Base-by-base conservation (phyloP, 495 filamentous ascomycete species). In the Pseudotulostoma volvatum region DNA sequence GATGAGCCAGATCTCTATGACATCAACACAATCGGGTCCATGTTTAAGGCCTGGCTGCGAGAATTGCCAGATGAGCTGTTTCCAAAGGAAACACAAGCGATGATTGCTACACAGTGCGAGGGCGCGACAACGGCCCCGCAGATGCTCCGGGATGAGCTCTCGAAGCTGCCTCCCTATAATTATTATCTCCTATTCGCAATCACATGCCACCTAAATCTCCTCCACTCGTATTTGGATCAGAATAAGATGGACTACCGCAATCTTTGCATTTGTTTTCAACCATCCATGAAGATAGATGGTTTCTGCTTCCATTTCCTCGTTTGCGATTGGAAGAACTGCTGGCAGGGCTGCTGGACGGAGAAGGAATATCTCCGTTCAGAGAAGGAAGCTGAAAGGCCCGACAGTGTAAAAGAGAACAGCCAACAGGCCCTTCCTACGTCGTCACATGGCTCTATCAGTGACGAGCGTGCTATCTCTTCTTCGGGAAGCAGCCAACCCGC, bases 241-340 rank as follows among this genome's bases (percentile, higher is more conserved):
- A 94, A 92, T 66, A 88, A 87, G 64, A 94, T 94, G 86, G 79
- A 86, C 54, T 93, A 84, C 54, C 71, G 75, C 47, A 93, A 93
- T 44, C 72, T 94, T 1, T 87, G 81, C 60, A 86, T 93, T 44
- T 94, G 86, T 64, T 92, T 93, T 60, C 83, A 90, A 63, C 86
- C 86, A 3, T 90, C 81, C 57, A 79, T 94, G 70, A 86, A 83
- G 49, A 87, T 94, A 32, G 85, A 93, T 53, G 69, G 73, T 3
- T 86, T 81, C 51, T 88, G 81, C 60, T 93, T 94, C 67, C 77
- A 84, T 36, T 93, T 88, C 50, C 67, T 94, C 20, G 83, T 94
- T 21, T 79, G 80, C 49, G 77, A 94, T 54, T 94, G 86, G 86
- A 72, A 81, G 44, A 77, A 87, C 34, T 94, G 86, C 62, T 94